A percentile compares a stretch with the other conserved stretches of the same genome.
phyloP scores from a whole-genome alignment of 1,139 yeast species.

The Kurtzmaniella quercitrusa region DNA sequence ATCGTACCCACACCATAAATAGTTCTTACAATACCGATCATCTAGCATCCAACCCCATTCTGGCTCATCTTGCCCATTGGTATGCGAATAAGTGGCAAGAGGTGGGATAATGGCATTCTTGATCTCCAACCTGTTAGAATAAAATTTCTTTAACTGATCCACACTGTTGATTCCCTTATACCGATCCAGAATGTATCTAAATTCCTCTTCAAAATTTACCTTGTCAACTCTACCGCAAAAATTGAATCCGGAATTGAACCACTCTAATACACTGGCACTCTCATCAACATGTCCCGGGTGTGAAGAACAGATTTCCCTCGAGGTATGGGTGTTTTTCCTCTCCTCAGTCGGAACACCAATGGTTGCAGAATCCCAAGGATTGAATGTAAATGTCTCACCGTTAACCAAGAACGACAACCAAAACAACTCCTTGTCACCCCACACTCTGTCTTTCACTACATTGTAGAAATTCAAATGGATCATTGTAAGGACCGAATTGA shows the following conservation, averaged over 20 bases:
- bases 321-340: constrained; percentile 9
- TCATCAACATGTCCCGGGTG: constrained; percentile 36
- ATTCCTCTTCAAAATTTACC: constrained; percentile 19
- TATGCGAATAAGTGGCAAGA: constrained; percentile 8
- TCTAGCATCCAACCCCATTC: constrained; percentile 24
- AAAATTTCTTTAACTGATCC: constrained; percentile 22
- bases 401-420: constrained; percentile 13
- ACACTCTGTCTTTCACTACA: constrained; percentile 7
- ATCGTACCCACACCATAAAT: constrained; percentile 37
- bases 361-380: constrained; percentile 37
- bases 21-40: constrained; percentile 27
- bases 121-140: constrained; percentile 18
- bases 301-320: constrained; percentile 30
- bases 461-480: constrained; percentile 10
- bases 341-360: constrained; percentile 30
- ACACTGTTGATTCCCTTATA: constrained; percentile 16
- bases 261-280: constrained; percentile 23
- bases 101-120: constrained; percentile 32
- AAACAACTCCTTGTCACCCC: constrained; percentile 15
- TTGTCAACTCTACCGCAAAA: constrained; percentile 21
- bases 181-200: constrained; percentile 13
- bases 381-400: constrained; percentile 12
- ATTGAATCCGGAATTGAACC: constrained; percentile 32
- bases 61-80: constrained; percentile 24
- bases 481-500: constrained; percentile 10